Evolutionary conservation across 1,284 basidiomycete species (phyloP).

Genomic region (Trichosporon sp.): DNA sequence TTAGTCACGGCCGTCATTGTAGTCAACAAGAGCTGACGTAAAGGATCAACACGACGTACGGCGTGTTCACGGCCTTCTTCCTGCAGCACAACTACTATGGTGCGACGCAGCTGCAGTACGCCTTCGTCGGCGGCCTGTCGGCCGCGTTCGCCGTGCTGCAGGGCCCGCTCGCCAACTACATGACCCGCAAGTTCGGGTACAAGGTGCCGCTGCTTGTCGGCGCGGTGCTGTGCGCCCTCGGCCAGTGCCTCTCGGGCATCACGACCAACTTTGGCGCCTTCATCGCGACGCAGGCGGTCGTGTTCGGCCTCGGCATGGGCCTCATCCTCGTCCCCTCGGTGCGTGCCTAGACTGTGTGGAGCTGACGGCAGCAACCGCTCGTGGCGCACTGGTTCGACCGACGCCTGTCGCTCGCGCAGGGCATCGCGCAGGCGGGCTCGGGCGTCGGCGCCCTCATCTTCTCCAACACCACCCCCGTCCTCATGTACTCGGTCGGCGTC

Average conservation of each 20-base stretch:
- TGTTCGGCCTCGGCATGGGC: constrained; percentile 40
- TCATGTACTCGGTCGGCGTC: constrained; percentile 38
- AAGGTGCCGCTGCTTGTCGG: constrained; percentile 43
- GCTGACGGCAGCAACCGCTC: constrained; percentile 31
- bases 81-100: constrained; percentile 48
- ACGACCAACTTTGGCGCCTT: constrained; percentile 31
- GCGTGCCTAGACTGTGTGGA: background rate
- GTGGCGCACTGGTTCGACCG: constrained; percentile 48
- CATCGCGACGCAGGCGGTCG: constrained; percentile 36
- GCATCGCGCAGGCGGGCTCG: constrained; percentile 39
- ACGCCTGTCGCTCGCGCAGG: constrained; percentile 41
- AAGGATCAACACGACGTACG: constrained; percentile 52
- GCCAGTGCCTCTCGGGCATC: constrained; percentile 37
- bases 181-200: constrained; percentile 40
- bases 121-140: constrained; percentile 50
- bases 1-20: constrained; percentile 9
- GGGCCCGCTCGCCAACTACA: constrained; percentile 48
- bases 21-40: constrained; percentile 22
- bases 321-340: constrained; percentile 37
- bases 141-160: constrained; percentile 42
- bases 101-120: constrained; percentile 48
- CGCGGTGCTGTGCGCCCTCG: constrained; percentile 26
- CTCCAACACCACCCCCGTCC: constrained; percentile 40
- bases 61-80: constrained; percentile 51
- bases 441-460: constrained; percentile 47